Base-by-base conservation (phyloP, 2,329 filamentous ascomycete species). In the Colletotrichum kahawae region DNA sequence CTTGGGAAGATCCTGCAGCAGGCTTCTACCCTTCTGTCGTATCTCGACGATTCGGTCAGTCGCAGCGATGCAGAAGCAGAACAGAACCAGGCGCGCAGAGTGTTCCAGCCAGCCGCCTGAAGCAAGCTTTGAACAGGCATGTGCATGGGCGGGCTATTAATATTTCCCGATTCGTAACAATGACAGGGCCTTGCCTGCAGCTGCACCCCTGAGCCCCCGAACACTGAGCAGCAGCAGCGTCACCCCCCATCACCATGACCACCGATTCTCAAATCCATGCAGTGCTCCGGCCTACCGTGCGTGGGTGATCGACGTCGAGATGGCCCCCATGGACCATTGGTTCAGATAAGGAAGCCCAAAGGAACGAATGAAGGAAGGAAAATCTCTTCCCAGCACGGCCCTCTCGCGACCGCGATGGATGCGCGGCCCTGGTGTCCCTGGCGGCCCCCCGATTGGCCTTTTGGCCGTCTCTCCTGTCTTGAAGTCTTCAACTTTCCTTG, bases 281-380 rank as follows among this genome's bases (percentile, higher is more conserved):
- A 27, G 64, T 66, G 57, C 43, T 57, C 57, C 24, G 31, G 27
- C 66, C 43, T 64, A 33, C 56, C 56, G 18, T 59, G 56, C 38
- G 63, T 72, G 33, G 69, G 43, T 59, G 69, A 75, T 75, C 69
- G 72, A 72, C 72, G 69, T 67, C 63, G 57, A 72, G 69, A 75
- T 68, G 69, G 63, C 69, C 69, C 69, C 68, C 69, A 59, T 62
- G 27, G 38, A n/a, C 63, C 62, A 67, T 71, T 70, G 43, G 43
- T 72, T 64, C 63, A 75, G 72, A 72, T 70, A 64, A 75, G 57
- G 69, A 67, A 75, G 57, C 56, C 27, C 63, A n/a, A 27, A 48
- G 56, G 72, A 75, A 75, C 34, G 27, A 48, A 27, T n/a, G 31
- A 48, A 48, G 63, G 56, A 75, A 75, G 56, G 36, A 29, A 54